A percentile compares a stretch with the other conserved stretches of the same genome.
Conservation (phyloP, 805 yeast species). For the Nakazawaea ambrosiae region DNA sequence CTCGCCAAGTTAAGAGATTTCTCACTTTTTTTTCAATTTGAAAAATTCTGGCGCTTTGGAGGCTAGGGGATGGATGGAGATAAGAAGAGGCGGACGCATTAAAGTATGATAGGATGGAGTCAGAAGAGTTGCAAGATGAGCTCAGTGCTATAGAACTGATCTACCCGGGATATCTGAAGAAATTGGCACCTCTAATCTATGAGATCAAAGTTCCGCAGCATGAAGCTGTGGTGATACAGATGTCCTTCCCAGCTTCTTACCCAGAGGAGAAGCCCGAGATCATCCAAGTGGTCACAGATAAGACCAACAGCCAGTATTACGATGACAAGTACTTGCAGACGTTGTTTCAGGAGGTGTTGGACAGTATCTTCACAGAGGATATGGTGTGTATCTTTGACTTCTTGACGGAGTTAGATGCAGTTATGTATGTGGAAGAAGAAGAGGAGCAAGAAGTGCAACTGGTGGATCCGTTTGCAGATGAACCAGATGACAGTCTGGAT, state of each 20-base stretch:
- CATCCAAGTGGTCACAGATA: slow-evolving; percentile 38
- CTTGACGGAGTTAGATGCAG: slow-evolving; percentile 56
- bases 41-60: neutral
- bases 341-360: slow-evolving; percentile 44
- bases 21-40: neutral
- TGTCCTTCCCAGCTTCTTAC: slow-evolving; percentile 66
- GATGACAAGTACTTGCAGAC: slow-evolving; percentile 38
- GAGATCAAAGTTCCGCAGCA: slow-evolving; percentile 56
- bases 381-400: slow-evolving; percentile 78
- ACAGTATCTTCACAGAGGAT: slow-evolving; percentile 46
- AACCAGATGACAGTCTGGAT: slow-evolving; percentile 18
- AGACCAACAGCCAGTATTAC: slow-evolving; percentile 18
- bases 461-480: slow-evolving; percentile 14
- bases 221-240: slow-evolving; percentile 49
- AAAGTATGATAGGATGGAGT: slow-evolving; percentile 15
- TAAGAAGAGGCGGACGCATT: neutral
- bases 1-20: too few relatives aligned
- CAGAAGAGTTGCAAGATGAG: slow-evolving; percentile 61
- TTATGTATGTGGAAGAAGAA: slow-evolving; percentile 32
- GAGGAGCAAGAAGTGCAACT: slow-evolving; percentile 15
- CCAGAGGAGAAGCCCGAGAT: slow-evolving; percentile 62
- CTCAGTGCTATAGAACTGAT: slow-evolving; percentile 81
- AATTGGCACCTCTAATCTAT: slow-evolving; percentile 30
- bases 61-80: neutral
- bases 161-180: slow-evolving; percentile 56